Base-by-base conservation (phyloP, 352 stramenopile genomes). In the Phytophthora citrophthora region DNA sequence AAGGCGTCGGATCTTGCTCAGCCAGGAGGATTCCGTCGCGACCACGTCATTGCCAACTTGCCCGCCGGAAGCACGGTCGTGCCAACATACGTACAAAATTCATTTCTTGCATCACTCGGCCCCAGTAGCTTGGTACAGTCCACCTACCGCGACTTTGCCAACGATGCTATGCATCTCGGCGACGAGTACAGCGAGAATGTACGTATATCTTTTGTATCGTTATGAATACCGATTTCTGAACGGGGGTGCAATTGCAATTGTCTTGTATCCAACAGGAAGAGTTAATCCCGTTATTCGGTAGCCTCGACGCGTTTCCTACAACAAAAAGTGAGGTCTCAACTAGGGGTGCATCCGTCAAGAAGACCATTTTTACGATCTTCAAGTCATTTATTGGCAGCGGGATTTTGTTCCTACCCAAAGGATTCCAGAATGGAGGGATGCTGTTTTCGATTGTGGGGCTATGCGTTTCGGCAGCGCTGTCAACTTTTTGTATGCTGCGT, bases 371-470 rank as follows among this genome's bases (percentile, higher is more conserved):
- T 68, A 84, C 78, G 9, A 80, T 89, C 49, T 71, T 89, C 58
- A 89, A 89, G 61, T 79, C 73, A 41, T 89, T 89, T 58, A 79
- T 89, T 44, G 80, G 80, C 38, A 89, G 77, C 43, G 80, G 80
- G 18, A 82, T 89, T 27, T 48, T 89, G 39, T 88, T 89, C 53
- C 44, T 88, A 40, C 80, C 80, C 18, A 83, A 86, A 49, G 77
- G 69, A 27, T 89, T 89, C 54, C 73, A 84, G 63, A 79, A 84
- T 27, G 80, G 80, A 50, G 80, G 80, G n/a, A 87, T 89, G 70
- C 44, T 89, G 46, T 88, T 89, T 54, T 84, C 80, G 4, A 68
- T 84, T 24, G 52, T 70, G 20, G 76, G 73, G 1, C 68, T 89
- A n/a, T 81, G 61, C 51, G 44, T 79, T 12, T 86, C 77, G 5